Evolutionary conservation across 129 eudicot species (phyloP), one percentile per base, ranked within the genome.

Genomic region (sunflower (Helianthus annuus)): DNA sequence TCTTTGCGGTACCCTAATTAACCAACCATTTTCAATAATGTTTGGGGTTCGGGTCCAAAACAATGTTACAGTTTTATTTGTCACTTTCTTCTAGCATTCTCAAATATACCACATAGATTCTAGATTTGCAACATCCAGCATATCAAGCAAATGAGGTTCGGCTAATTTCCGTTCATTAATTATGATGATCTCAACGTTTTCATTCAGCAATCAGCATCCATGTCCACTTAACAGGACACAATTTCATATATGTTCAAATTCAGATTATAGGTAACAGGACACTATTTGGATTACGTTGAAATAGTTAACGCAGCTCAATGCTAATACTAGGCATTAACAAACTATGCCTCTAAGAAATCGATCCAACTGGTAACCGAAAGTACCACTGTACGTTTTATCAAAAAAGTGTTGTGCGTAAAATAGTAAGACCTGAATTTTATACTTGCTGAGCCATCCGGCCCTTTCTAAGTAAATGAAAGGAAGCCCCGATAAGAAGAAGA

Each of bases 401-500:
- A 70, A 55, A 38, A 32, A 44, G 44, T 4, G 2, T 7, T 0
- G 69, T 49, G 8, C 36, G 36, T 60, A 56, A 82, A 76, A 60
- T 32, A 46, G 39, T 19, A 44, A 71, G 17, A 92, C 97, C 97
- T 92, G 97, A 83, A 92, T 92, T 77, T 92, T 92, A 83, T 88
- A 92, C 82, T 92, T 86, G 96, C 85, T 86, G 73, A 92, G 85
- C 89, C 90, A 92, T 79, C 97, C 97, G 42, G 83, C 85, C 79
- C 97, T 92, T 83, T 92, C 97, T 63, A 92, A 66, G 77, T 54
- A 85, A 34, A 92, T 89, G 56, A 88, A 92, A 61, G 97, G 97
- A 76, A 92, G 96, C 27, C 97, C 97, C 11, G 97, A 84, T 80
- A 92, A 79, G 90, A 92, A 92, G 82, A 92, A 92, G 67, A 92